Conservation (phyloP, 257 asterid genomes). For the Solanum chilense region DNA sequence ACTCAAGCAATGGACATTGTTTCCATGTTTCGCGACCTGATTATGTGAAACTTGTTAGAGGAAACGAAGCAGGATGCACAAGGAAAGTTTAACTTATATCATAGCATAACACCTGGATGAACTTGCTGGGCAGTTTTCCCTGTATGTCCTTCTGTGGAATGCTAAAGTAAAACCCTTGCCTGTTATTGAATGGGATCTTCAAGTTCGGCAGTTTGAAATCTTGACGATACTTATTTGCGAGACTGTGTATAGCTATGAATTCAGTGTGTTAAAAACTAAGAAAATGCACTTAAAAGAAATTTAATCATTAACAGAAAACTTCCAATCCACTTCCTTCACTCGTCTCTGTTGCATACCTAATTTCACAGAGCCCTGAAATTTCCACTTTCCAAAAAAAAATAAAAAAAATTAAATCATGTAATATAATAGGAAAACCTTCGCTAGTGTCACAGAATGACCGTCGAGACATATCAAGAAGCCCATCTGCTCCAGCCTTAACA, state of each 20-base stretch:
- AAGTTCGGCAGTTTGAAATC: constrained; percentile 72
- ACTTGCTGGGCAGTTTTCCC: constrained; percentile 84
- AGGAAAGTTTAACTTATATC: background rate
- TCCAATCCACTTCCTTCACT: background rate
- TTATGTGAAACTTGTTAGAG: constrained; percentile 7
- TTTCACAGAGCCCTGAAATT: background rate
- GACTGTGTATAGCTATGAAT: constrained; percentile 78
- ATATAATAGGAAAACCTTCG: constrained; percentile 56
- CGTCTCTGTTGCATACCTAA: background rate
- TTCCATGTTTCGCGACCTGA: constrained; percentile 90
- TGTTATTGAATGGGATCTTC: constrained; percentile 86
- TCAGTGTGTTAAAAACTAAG: constrained; percentile 17
- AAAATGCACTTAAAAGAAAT: constrained; percentile 8
- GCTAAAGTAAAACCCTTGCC: constrained; percentile 95
- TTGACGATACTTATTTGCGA: constrained; percentile 83
- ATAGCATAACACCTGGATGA: constrained; percentile 62
- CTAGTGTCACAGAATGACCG: constrained; percentile 96
- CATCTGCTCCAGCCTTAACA: constrained; percentile 93
- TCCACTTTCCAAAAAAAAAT: background rate
- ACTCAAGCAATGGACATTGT: constrained; percentile 85
- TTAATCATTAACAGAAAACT: constrained; percentile 21
- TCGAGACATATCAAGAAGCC: constrained; percentile 86
- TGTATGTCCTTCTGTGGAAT: constrained; percentile 82
- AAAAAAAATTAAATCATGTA: background rate
- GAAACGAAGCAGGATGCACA: constrained; percentile 3